phyloP scores from a whole-genome alignment of 192 early-diverging fungal genomes.

The Jimgerdemannia flammicorona region DNA sequence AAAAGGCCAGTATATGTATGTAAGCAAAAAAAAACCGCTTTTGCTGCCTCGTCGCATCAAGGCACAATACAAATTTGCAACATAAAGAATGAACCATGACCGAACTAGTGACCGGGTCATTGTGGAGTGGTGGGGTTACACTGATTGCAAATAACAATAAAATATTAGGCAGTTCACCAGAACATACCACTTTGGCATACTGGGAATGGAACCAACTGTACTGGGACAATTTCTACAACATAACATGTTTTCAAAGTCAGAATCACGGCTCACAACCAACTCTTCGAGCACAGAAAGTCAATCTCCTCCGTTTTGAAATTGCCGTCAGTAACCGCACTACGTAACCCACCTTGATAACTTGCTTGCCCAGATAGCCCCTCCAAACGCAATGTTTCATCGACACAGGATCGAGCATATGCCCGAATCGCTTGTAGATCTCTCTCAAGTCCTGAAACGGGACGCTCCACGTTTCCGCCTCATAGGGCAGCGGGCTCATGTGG shows the following conservation, averaged over 20 bases:
- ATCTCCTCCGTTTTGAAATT: too few species aligned
- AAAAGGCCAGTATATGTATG: too few species aligned
- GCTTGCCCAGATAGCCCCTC: neutral
- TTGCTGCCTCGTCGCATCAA: too few species aligned
- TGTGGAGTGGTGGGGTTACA: too few species aligned
- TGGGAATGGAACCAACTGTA: neutral
- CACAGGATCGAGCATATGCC: neutral
- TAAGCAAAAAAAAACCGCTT: too few species aligned
- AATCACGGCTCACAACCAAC: too few species aligned
- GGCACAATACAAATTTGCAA: too few species aligned
- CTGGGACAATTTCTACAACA: neutral
- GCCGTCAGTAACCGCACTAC: neutral
- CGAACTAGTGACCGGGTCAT: too few species aligned
- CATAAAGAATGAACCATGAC: too few species aligned
- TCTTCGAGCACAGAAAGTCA: too few species aligned
- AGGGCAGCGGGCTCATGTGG: slow-evolving; percentile 26
- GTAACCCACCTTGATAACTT: neutral
- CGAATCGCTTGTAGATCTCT: slow-evolving; percentile 50
- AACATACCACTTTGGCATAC: neutral
- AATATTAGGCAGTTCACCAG: too few species aligned
- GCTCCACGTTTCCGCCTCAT: slow-evolving; percentile 43
- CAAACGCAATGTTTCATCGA: neutral
- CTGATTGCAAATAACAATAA: too few species aligned
- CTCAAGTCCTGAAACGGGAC: slow-evolving; percentile 61
- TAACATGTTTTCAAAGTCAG: neutral